Evolutionary conservation across 139 green algal genomes (phyloP).

Genomic region (Micractinium conductrix): DNA sequence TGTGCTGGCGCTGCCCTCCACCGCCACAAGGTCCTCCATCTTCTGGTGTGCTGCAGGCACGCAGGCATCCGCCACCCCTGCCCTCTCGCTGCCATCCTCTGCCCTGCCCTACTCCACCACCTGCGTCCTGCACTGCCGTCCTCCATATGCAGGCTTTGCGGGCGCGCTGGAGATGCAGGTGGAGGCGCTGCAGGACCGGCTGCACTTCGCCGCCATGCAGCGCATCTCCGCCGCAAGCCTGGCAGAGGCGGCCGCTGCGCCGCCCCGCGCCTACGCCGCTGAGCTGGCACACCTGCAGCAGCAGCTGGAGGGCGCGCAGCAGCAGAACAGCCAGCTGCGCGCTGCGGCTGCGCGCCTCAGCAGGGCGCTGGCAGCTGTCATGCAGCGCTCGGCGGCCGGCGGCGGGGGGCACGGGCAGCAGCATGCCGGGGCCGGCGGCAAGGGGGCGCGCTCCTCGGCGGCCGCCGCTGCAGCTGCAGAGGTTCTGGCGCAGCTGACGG

Average conservation of each 20-base stretch:
- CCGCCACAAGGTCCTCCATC: too few species aligned
- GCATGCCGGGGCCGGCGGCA: background rate
- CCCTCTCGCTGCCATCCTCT: too few species aligned
- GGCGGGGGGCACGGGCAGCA: background rate
- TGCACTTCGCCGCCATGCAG: constrained; percentile 14
- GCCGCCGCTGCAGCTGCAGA: background rate
- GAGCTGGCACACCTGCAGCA: background rate
- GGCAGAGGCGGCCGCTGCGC: background rate
- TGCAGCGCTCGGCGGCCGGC: background rate
- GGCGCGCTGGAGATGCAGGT: constrained; percentile 30
- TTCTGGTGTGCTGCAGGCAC: background rate
- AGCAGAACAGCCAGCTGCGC: constrained; percentile 23
- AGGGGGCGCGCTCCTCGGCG: background rate
- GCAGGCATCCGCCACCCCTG: too few species aligned
- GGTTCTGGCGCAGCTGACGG: constrained; percentile 11
- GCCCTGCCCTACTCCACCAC: too few species aligned
- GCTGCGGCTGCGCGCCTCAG: constrained; percentile 22
- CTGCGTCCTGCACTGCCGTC: background rate
- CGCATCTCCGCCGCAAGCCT: too few species aligned
- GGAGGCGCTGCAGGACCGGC: constrained; percentile 4
- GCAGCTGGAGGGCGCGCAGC: constrained; percentile 10
- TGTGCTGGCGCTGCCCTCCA: too few species aligned
- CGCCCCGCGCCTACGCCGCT: background rate
- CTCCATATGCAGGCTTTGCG: background rate
- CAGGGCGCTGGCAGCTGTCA: constrained; percentile 32